Evolutionary conservation across 371 early-diverging fungal genomes (phyloP).

Genomic region (Syncephalastrum monosporum): DNA sequence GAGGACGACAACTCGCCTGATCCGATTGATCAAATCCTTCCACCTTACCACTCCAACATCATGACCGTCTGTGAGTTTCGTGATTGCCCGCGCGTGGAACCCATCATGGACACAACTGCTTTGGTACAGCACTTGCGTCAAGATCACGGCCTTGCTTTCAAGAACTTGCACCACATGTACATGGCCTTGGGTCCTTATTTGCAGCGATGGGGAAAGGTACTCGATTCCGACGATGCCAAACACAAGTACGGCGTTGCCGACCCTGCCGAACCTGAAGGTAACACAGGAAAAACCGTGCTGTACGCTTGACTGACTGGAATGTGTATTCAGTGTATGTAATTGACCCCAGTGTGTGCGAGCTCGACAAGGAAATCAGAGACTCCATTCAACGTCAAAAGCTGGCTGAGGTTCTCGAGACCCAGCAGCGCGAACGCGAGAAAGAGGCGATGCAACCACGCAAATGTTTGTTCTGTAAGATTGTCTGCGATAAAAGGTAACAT

Average conservation of each 20-base stretch:
- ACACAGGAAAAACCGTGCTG: background rate
- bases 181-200: slow-evolving; percentile 80
- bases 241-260: background rate
- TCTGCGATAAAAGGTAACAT: slow-evolving; percentile 49
- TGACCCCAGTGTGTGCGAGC: slow-evolving; percentile 56
- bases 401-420: slow-evolving; percentile 74
- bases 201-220: slow-evolving; percentile 63
- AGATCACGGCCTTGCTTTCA: slow-evolving; percentile 66
- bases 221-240: slow-evolving; percentile 12
- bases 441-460: slow-evolving; percentile 72
- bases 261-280: slow-evolving; percentile 26
- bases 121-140: slow-evolving; percentile 67
- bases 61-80: slow-evolving; percentile 56
- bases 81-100: slow-evolving; percentile 46
- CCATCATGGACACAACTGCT: slow-evolving; percentile 65
- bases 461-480: slow-evolving; percentile 90
- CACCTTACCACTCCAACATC: slow-evolving; percentile 65
- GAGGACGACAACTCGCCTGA: slow-evolving; percentile 47
- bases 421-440: slow-evolving; percentile 76
- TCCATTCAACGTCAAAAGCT: slow-evolving; percentile 74
- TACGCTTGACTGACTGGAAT: background rate
- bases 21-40: slow-evolving; percentile 46
- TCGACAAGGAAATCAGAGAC: slow-evolving; percentile 72
- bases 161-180: slow-evolving; percentile 79
- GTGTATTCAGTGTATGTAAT: slow-evolving; percentile 49